Base-by-base conservation (phyloP, 441 rosid species). In the Brassica hybrid region DNA sequence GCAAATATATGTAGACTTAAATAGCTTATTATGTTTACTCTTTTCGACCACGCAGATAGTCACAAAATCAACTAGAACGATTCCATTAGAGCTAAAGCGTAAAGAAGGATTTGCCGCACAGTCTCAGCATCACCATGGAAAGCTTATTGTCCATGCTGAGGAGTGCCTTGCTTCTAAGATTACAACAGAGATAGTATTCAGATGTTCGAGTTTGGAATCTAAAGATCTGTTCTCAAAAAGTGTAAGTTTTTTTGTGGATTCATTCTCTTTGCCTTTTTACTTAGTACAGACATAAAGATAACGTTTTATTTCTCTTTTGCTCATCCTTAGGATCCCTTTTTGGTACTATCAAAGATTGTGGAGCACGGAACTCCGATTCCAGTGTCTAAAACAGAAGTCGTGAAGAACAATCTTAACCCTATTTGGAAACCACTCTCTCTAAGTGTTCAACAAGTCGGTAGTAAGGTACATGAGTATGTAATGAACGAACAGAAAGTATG, bases 361-460 rank as follows among this genome's bases (percentile, higher is more conserved):
- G 94, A 92, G 86, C 81, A 68, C 69, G 93, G 92, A 72, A 58
- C 21, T 58, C 81, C 89, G 6, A 89, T 94, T 74, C 91, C 94
- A 23, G 88, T 92, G 25, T 91, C 93, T 71, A 94, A 91, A 84
- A 91, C 99, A 63, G 97, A 94, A 84, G 97, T 91, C 73, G 16
- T 87, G 70, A 91, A 89, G 87, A 94, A 93, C 80, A 85, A 91
- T 80, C 84, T 73, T 58, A 88, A 79, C 76, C 99, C 97, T 72
- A 75, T 69, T 58, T 94, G 97, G 97, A 90, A 92, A 73, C 85
- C 96, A 62, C 71, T 94, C 66, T 89, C 84, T 83, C 81, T 94
- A 80, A 94, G 87, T 78, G 85, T 87, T 76, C 97, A 92, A 85
- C 97, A 92, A 87, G 89, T 94, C 64, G 97, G 97, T 79, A 89